phyloP scores from a whole-genome alignment of 2,329 filamentous ascomycete genomes.

The Daldinia sp. region DNA sequence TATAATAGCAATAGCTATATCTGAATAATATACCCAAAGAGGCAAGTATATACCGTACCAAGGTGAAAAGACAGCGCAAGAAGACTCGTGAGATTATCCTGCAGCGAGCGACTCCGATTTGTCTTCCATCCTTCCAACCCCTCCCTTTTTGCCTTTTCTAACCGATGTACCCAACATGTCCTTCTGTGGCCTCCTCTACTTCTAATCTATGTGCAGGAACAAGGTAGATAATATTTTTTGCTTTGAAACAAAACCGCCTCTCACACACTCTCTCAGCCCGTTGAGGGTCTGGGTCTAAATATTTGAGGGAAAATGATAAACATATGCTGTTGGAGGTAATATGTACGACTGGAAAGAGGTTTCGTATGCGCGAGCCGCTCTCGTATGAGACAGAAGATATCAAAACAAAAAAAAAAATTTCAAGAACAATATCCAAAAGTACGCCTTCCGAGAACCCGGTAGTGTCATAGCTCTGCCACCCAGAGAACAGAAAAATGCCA shows the following conservation, averaged over 20 bases:
- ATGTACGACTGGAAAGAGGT: conserved; percentile 36
- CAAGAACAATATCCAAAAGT: conserved; percentile 7
- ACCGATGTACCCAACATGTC: conserved; percentile 36
- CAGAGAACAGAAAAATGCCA: conserved; percentile 26
- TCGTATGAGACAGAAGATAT: conserved; percentile 30
- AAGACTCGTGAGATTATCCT: conserved; percentile 40
- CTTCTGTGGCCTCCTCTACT: conserved; percentile 31
- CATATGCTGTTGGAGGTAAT: conserved; percentile 36
- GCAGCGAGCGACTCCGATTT: conserved; percentile 39
- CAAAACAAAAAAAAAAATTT: background rate
- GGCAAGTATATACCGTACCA: conserved; percentile 44
- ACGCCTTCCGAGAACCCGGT: conserved; percentile 30
- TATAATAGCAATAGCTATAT: conserved; percentile 29
- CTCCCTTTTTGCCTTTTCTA: conserved; percentile 36
- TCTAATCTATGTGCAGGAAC: conserved; percentile 47
- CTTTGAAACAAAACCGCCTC: conserved; percentile 42
- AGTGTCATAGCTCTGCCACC: conserved; percentile 29
- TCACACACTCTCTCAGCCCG: conserved; percentile 37
- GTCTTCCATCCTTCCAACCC: conserved; percentile 15
- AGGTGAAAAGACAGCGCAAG: conserved; percentile 13
- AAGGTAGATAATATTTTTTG: conserved; percentile 25
- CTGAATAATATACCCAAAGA: conserved; percentile 41
- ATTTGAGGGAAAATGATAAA: conserved; percentile 16
- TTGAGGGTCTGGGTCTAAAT: conserved; percentile 45
- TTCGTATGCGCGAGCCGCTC: conserved; percentile 27